Evolutionary conservation across 345 rosid genomes (phyloP).

Genomic region (Bruguiera sexangula): DNA sequence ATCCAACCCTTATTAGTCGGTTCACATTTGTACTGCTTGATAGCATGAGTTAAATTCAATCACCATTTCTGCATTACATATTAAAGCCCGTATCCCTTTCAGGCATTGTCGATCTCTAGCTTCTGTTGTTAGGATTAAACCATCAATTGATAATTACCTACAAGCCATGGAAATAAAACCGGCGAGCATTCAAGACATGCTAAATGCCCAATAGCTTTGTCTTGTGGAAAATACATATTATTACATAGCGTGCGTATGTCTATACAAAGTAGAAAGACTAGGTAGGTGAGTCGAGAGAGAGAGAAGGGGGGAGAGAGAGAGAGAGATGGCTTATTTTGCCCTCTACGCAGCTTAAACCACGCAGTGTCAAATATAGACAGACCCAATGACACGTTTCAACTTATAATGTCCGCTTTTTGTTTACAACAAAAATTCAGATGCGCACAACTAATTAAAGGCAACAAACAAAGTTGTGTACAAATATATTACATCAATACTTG

Average conservation of each 20-base stretch:
- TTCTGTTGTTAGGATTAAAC: too few relatives aligned
- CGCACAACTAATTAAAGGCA: too few relatives aligned
- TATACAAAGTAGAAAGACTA: slow-evolving; percentile 5
- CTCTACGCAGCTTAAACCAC: slow-evolving; percentile 57
- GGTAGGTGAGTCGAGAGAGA: slow-evolving; percentile 32
- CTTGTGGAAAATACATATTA: slow-evolving; percentile 10
- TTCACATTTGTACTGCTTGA: too few relatives aligned
- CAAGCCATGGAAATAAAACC: background rate
- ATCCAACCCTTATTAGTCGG: too few relatives aligned
- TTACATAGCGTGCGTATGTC: background rate
- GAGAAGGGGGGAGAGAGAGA: slow-evolving; percentile 21
- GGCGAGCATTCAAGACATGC: slow-evolving; percentile 34
- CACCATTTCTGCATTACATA: too few relatives aligned
- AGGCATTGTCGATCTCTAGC: too few relatives aligned
- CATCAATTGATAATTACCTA: too few relatives aligned
- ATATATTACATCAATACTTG: too few relatives aligned
- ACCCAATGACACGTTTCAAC: slow-evolving; percentile 40
- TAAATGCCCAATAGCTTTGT: slow-evolving; percentile 10
- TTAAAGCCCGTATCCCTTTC: too few relatives aligned
- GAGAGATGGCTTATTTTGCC: slow-evolving; percentile 57
- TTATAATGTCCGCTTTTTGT: slow-evolving; percentile 2
- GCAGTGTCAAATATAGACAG: slow-evolving; percentile 38
- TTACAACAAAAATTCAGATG: slow-evolving; percentile 15
- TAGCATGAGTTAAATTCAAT: too few relatives aligned
- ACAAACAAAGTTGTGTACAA: too few relatives aligned